Base-by-base conservation (phyloP, 1,139 yeast genomes). In the Blastobotrys ciferrii region DNA sequence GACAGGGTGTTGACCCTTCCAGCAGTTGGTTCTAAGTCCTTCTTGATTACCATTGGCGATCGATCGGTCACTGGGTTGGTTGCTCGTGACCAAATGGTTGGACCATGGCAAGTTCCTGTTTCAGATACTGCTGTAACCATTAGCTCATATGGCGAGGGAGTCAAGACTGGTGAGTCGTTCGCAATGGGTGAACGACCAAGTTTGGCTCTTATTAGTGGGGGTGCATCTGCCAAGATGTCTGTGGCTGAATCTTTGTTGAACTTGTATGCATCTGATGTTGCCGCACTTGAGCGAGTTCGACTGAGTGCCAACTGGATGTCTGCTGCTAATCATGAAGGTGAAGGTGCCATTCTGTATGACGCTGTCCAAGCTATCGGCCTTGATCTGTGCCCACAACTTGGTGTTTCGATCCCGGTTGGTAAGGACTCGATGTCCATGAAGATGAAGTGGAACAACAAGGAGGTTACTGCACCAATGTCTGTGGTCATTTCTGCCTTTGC, bases 241-340 rank as follows among this genome's bases (percentile, higher is more conserved):
- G 95, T 94, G 52, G 98, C 98, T 28, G 99, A 94, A 74, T 84
- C 98, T 1, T 76, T 94, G 62, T 71, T 91, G 68, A 94, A 94
- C 66, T 67, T 92, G 42, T 81, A 83, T 61, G 98, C 98, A 39
- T 95, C 98, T 37, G 96, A 92, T 67, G 78, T 92, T 52, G 79
- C 84, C 51, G 74, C 83, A 11, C 73, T 92, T 54, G 83, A 83
- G 53, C 79, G 83, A 58, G 83, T 92, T 48, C 87, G 91, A 63
- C 73, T 94, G 53, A 87, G 96, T 50, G 99, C 99, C 47, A 94
- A 94, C 74, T 94, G 99, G 99, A 94, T 94, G 99, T 84, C 97
- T 13, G 92, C 98, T 48, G 96, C 98, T 32, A 78, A 94, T 42
- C 96, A 91, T 60, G 82, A 82, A 15, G 98, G 98, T 64, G 98